These are phyloP conservation scores for Kodamaea arcana DNA, from an alignment of 1,139 yeast species.

Conservation along the genomic window DNA sequence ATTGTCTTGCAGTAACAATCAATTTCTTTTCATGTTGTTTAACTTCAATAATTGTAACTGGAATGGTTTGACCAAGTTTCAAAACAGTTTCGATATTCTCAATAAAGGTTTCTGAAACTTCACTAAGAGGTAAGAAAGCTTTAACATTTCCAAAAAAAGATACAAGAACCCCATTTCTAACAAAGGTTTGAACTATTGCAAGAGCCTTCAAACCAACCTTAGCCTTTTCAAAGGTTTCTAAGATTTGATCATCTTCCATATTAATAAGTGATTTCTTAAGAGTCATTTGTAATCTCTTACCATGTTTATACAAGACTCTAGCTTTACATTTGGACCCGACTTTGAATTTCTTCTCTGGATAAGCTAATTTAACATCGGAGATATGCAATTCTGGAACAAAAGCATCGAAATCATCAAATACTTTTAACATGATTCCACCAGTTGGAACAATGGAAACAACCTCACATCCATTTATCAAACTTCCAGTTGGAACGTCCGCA, in stretches of 20 bases:
- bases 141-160: slow-evolving; percentile 74
- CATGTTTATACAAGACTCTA: slow-evolving; percentile 48
- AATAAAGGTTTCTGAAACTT: slow-evolving; percentile 86
- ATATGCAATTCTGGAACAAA: slow-evolving; percentile 72
- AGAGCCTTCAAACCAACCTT: slow-evolving; percentile 58
- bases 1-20: slow-evolving; percentile 69
- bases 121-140: slow-evolving; percentile 82
- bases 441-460: slow-evolving; percentile 59
- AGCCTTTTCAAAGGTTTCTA: slow-evolving; percentile 50
- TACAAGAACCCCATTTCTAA: slow-evolving; percentile 75
- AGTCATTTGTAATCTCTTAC: slow-evolving; percentile 54
- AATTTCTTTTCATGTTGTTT: slow-evolving; percentile 55
- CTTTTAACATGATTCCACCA: slow-evolving; percentile 62
- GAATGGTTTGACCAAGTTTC: slow-evolving; percentile 79
- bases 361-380: slow-evolving; percentile 76
- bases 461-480: slow-evolving; percentile 51
- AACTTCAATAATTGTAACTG: slow-evolving; percentile 59
- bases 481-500: slow-evolving; percentile 76
- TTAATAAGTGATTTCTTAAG: slow-evolving; percentile 80
- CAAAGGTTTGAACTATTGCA: slow-evolving; percentile 73
- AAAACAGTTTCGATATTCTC: slow-evolving; percentile 73
- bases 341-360: slow-evolving; percentile 91
- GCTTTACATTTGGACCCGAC: slow-evolving; percentile 77
- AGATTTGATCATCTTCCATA: slow-evolving; percentile 56
- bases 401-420: slow-evolving; percentile 68